Base-by-base conservation (phyloP, 1,139 yeast species). In the Meyerozyma athensensis region DNA sequence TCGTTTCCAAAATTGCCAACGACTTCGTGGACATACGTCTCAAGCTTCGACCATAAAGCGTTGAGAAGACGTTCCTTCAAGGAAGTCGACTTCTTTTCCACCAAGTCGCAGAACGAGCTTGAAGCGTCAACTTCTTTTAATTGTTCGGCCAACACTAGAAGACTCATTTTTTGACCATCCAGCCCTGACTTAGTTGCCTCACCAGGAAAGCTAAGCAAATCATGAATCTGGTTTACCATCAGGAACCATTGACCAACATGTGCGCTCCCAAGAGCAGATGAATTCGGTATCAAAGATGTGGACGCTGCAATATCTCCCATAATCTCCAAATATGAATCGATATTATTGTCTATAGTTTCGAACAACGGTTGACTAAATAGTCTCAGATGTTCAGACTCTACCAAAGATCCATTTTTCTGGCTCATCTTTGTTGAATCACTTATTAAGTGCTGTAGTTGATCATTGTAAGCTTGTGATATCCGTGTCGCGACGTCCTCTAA, bases 221-320 rank as follows among this genome's bases (percentile, higher is more conserved):
- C 13, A 13, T 24, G 28, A 24, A 24, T 14, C 7, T 12, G 28
- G 14, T 7, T 13, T 13, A 13, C 28, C 14, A 12, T 24, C 4
- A 17, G 12, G 28, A 24, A 24, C 28, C 28, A 24, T 9, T 24
- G 28, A n/a, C 13, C 28, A 24, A 24, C 28, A 9, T 24, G 28
- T 12, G 28, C 28, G 13, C 28, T 24, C 13, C 28, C 28, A 7
- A 12, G 14, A 8, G 28, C 28, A 4, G 14, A 14, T 7, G 14
- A 24, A 7, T 24, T 24, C 17, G 28, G 28, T 4, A 24, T 24
- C 4, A 24, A 24, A 4, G 13, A 24, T 2, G 14, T 24, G 4
- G 28, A 24, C 5, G 28, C 13, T 2, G 28, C 28, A 24, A 24
- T 24, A 12, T 24, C 28, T 4, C 13, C 17, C 18, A 24, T 17